Base-by-base conservation (phyloP, 768 basidiomycete genomes). In the Podaxis sp. region DNA sequence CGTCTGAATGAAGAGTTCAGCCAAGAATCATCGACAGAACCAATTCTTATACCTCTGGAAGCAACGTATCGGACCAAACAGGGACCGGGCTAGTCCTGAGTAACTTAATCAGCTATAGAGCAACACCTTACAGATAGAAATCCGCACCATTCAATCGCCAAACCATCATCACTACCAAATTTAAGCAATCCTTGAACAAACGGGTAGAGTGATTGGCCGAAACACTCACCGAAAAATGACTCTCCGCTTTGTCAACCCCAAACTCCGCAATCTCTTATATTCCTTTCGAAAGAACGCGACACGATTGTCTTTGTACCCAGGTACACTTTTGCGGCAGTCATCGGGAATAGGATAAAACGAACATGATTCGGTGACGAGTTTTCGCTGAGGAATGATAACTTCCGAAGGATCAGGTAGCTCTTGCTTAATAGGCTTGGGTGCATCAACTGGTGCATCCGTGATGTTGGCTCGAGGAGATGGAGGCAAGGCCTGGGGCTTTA, bases 21-120 rank as follows among this genome's bases (percentile, higher is more conserved):
- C 17, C n/a, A 46, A 17, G 17, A 8, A 46, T 15, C 7, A 42
- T 19, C 1, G 4, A 51, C 12, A 22, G 24, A 51, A 3, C 26
- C 4, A 15, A 51, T 3, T 13, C 24, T 5, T n/a, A 4, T 49
- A 57, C 61, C 48, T 56, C 54, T 26, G 61, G 61, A 28, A 56
- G 61, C n/a, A 63, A 39, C 12, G 61, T 63, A 39, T 63, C 61
- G 2, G 61, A 63, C 61, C 61, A 63, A 26, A 63, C 61, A 39
- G 61, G 61, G 11, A 56, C 17, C 8, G 61, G 61, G 24, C 54
- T 63, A 19, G 54, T 56, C 61, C 61, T 63, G 48, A 9, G 22
- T 0, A 33, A 11, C 36, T 2, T 13, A 33, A 38, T 60, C 2
- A 26, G n/a, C 26, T 5, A 11, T 7, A 26, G 11, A 5, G 12